phyloP scores from a whole-genome alignment of 116 monocot genomes.

The Iris pallida region DNA sequence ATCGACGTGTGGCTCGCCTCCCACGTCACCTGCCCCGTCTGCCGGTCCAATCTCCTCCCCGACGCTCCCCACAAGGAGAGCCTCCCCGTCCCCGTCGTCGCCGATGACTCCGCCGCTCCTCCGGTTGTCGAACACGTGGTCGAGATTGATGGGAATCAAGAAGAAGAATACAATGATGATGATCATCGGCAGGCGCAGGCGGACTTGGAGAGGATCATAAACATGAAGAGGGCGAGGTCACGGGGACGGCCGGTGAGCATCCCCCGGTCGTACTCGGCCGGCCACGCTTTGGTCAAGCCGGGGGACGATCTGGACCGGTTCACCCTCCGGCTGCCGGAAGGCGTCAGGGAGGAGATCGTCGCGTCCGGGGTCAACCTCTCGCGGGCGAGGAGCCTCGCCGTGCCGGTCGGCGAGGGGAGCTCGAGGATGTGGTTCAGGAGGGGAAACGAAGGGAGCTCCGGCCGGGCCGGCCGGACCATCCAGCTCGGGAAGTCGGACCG shows the following conservation, averaged over 20 bases:
- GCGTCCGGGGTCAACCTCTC: slow-evolving; percentile 24
- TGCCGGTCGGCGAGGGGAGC: slow-evolving; percentile 23
- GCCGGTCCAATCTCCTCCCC: slow-evolving; percentile 46
- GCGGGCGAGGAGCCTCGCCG: slow-evolving; percentile 27
- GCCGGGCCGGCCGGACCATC: slow-evolving; percentile 12
- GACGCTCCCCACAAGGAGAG: neutral
- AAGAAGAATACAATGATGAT: neutral
- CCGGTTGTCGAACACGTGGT: slow-evolving; percentile 4
- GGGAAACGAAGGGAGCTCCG: slow-evolving; percentile 4
- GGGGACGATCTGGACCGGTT: slow-evolving; percentile 41
- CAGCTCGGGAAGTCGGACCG: slow-evolving; percentile 32
- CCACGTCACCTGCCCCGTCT: slow-evolving; percentile 89
- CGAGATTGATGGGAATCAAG: slow-evolving; percentile 18
- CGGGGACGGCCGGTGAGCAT: slow-evolving; percentile 19
- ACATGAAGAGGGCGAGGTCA: slow-evolving; percentile 10
- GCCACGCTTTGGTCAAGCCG: slow-evolving; percentile 25
- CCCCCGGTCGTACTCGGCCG: slow-evolving; percentile 62
- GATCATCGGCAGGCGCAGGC: slow-evolving; percentile 10
- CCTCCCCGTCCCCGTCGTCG: neutral
- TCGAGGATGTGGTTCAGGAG: slow-evolving; percentile 17
- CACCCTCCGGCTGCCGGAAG: slow-evolving; percentile 48
- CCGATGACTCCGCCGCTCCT: neutral
- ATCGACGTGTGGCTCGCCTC: slow-evolving; percentile 76
- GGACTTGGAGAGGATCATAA: slow-evolving; percentile 14
- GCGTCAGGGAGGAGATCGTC: slow-evolving; percentile 33